These are phyloP conservation scores for Coniella vitis DNA, from an alignment of 2,329 filamentous ascomycete species.

Conservation along the genomic window DNA sequence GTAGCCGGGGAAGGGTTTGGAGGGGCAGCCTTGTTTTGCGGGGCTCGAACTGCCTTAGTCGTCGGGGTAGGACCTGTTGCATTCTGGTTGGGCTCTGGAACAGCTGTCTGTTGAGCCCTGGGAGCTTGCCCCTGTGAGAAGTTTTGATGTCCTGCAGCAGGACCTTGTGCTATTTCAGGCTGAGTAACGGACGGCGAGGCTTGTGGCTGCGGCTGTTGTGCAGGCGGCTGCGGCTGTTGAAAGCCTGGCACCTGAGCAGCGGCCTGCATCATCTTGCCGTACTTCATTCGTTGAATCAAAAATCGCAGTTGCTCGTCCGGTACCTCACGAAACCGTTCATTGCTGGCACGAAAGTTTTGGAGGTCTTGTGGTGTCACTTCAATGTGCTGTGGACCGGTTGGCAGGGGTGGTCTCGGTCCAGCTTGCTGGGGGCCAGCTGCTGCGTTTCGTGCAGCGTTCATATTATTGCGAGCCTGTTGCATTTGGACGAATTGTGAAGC, in stretches of 20 bases:
- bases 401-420: conserved; percentile 13
- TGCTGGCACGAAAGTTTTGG: conserved; percentile 20
- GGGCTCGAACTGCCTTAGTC: conserved; percentile 20
- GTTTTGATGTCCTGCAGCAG: conserved; percentile 12
- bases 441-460: conserved; percentile 12
- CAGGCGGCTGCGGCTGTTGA: conserved; percentile 1
- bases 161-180: conserved; percentile 2
- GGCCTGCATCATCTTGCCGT: conserved; percentile 7
- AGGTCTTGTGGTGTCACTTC: conserved; percentile 24
- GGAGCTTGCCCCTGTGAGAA: conserved; percentile 21
- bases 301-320: conserved; percentile 20
- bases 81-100: conserved; percentile 21
- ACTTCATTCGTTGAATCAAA: conserved; percentile 17
- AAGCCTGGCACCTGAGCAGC: conserved; percentile 14
- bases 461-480: conserved; percentile 13
- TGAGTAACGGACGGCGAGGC: conserved; percentile 4
- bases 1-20: conserved; percentile 33
- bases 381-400: conserved; percentile 18
- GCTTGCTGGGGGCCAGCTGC: conserved; percentile 12
- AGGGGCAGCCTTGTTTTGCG: conserved; percentile 29
- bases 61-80: conserved; percentile 18
- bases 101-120: conserved; percentile 17
- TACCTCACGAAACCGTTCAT: conserved; percentile 17
- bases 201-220: not conserved
- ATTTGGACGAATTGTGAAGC: conserved; percentile 30